Conservation (phyloP, 73 alveolate genomes). For the Diophrys sp. region DNA sequence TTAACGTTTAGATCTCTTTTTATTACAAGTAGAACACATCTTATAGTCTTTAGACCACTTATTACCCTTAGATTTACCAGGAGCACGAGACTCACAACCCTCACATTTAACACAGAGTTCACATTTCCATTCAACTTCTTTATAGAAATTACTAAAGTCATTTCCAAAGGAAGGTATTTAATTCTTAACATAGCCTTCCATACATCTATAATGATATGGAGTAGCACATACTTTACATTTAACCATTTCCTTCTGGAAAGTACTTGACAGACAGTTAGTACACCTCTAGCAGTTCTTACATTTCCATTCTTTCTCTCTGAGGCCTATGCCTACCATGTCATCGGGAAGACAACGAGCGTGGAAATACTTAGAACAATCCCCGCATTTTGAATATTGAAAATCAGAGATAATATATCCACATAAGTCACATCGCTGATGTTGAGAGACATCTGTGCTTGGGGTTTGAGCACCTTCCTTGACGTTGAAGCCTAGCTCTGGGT, state of each 20-base stretch:
- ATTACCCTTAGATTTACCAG: conserved; percentile 46
- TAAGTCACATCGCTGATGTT: neutral
- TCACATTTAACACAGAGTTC: conserved; percentile 62
- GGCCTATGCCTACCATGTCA: neutral
- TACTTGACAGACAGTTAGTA: conserved; percentile 49
- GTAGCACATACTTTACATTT: conserved; percentile 50
- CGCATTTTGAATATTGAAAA: neutral
- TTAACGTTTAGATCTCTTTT: conserved; percentile 71
- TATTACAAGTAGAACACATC: conserved; percentile 77
- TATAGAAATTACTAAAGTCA: neutral
- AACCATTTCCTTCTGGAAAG: conserved; percentile 9
- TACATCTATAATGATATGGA: conserved; percentile 52
- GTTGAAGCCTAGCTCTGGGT: neutral
- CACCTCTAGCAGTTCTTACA: conserved; percentile 67
- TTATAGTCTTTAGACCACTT: conserved; percentile 60
- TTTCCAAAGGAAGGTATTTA: conserved; percentile 23
- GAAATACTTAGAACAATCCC: neutral
- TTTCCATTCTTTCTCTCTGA: conserved; percentile 58
- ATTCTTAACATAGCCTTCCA: conserved; percentile 24
- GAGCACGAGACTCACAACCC: conserved; percentile 55
- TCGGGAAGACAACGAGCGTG: conserved; percentile 1
- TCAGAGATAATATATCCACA: neutral
- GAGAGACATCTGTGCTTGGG: neutral
- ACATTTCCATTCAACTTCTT: conserved; percentile 44
- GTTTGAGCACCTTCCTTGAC: neutral